Base-by-base conservation (phyloP, 176 grass and related monocot genomes). In the Oryza longistaminata region DNA sequence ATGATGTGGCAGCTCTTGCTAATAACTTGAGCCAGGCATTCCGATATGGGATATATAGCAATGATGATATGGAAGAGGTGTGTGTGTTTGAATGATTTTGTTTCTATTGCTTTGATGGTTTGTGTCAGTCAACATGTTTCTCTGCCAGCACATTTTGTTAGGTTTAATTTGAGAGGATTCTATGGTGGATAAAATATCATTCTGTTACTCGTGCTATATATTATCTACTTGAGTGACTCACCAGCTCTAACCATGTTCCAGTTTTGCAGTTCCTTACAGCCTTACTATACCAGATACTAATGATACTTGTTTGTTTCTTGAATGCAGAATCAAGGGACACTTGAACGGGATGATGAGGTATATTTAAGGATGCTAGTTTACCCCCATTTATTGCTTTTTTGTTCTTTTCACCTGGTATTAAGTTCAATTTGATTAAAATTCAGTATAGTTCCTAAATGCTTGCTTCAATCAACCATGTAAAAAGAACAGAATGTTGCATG, bases 311-410 rank as follows among this genome's bases (percentile, higher is more conserved):
- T 83, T 77, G 13, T 70, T 84, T 89, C 68, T 58, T 93, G 76
- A 67, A 83, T 96, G 85, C 96, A 99, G 96, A 88, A 90, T 45
- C 93, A 96, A 77, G 90, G 85, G 39, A 88, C 96, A 91, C 90
- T 94, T 92, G 96, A 94, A 85, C 92, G 91, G 33, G 96, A 98
- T 72, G 96, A 99, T 61, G 96, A 99, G 96, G 96, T 99, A 85
- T 89, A 83, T 60, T 80, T 70, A 31, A 62, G 49, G 52, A 42
- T 17, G 9, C 11, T 22, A 66, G 33, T 68, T 55, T 88, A 86
- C 73, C 55, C 46, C 67, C 6, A 19, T 64, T 34, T 71, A 43
- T 66, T 74, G 66, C 11, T 77, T 76, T 77, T 40, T 66, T 81
- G 27, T 70, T 71, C 65, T 50, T 80, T 74, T 82, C 14, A 50